Percentiles rank a stretch among this genome's conserved stretches.
Evolutionary conservation across 2,329 filamentous ascomycete genomes (phyloP).

Genomic region (Penicillium janthinellum): DNA sequence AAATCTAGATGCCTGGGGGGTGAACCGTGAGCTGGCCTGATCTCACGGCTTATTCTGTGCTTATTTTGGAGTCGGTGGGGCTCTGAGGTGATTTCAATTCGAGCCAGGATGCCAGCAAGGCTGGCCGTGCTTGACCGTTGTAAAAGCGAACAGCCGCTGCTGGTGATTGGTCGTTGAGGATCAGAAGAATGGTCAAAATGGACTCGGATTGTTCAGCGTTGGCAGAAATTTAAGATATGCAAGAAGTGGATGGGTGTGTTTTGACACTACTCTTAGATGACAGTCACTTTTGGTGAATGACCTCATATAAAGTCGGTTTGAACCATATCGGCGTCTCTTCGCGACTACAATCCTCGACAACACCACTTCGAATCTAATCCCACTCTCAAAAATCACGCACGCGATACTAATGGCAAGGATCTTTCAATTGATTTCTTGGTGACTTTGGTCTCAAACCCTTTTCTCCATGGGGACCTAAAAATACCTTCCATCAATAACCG

Average conservation of each 20-base stretch:
- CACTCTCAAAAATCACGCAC: no score
- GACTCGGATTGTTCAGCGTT: not conserved
- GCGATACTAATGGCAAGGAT: no score
- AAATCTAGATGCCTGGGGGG: not conserved
- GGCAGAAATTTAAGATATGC: not conserved
- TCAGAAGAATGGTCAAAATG: not conserved
- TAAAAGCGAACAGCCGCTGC: not conserved
- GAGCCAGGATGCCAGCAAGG: not conserved
- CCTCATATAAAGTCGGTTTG: not conserved
- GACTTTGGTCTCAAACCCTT: no score
- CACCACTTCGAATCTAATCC: no score
- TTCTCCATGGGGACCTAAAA: not conserved
- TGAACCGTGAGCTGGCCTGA: not conserved
- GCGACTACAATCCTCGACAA: no score
- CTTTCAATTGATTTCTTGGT: no score
- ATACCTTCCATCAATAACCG: conserved; percentile 8
- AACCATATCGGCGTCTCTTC: no score
- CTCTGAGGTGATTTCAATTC: conserved; percentile 6
- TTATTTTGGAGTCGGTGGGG: conserved; percentile 5
- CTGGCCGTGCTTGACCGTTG: not conserved
- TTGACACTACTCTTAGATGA: not conserved
- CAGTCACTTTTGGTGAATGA: not conserved
- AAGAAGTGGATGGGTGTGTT: not conserved
- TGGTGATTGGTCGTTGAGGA: not conserved
- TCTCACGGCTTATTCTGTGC: not conserved